Conservation (phyloP, 2,329 filamentous ascomycete species). For the Huntiella moniliformis region DNA sequence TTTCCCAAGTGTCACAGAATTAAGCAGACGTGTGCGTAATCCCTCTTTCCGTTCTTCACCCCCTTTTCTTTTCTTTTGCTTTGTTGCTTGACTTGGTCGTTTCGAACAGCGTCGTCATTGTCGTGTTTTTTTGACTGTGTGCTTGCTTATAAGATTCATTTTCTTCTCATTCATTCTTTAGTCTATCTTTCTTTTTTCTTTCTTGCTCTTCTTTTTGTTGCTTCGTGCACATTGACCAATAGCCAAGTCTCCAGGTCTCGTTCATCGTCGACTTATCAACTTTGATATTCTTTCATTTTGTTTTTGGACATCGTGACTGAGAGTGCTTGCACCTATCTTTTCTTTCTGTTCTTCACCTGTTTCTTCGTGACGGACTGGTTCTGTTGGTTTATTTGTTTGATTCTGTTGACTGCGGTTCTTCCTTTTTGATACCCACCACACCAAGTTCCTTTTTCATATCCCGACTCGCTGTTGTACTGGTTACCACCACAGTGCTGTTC, state of each 20-base stretch:
- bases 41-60: conserved; percentile 3
- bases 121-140: not conserved
- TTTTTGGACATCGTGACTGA: not conserved
- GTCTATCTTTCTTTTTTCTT: not conserved
- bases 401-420: not conserved
- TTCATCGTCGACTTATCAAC: not conserved
- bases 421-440: not conserved
- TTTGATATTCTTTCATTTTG: not conserved
- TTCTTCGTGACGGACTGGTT: conserved; percentile 1
- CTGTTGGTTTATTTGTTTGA: not conserved
- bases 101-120: not conserved
- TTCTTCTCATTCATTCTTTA: not conserved
- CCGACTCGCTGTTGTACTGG: too few species aligned
- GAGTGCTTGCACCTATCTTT: not conserved
- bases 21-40: not conserved
- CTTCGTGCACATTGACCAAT: not conserved
- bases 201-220: not conserved
- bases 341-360: not conserved
- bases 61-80: conserved; percentile 1
- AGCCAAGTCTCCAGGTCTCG: too few species aligned
- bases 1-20: not conserved
- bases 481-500: too few species aligned
- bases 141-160: conserved; percentile 2
- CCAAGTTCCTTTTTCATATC: not conserved
- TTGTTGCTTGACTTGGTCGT: not conserved